Evolutionary conservation across 139 green algal species (phyloP), one percentile per base, ranked within the genome.

Genomic region (Chlorella sp.): DNA sequence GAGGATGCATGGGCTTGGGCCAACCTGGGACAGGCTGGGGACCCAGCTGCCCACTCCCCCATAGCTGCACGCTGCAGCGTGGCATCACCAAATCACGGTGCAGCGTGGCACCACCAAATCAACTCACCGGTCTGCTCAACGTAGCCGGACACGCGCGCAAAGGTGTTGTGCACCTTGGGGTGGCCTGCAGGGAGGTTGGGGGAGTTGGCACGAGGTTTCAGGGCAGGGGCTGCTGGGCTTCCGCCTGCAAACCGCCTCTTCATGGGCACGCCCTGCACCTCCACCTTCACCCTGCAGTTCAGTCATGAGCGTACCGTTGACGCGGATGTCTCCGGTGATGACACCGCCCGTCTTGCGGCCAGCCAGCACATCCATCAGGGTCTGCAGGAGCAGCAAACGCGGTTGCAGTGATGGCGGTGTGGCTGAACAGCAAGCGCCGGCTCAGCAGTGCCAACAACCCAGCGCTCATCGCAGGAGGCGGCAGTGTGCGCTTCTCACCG

Each of bases 331-430:
- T 19, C 92, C 92, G 16, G 80, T 84, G 41, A 79, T 80, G 19
- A 65, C 22, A 30, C 90, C 77, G 40, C 77, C 77, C 38, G 87
- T 94, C 76, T 94, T 94, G 75, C 91, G 86, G 20, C 89, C 87
- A 20, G 90, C 90, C 54, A 94, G 73, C 72, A 93, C 89, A 60
- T 94, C 90, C 89, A 94, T 92, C 34, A 94, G 82, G 6, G 72
- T 78, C 76, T 82, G 76, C 54, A 38, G 24, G 17, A 65, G 56
- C 3, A 65, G 56, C 22, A 24, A 20, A 65, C 9, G 56, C 30
- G 30, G 9, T 20, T 14, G 56, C 56, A 65, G 7, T 20, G 22
- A 24, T 20, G 56, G 56, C 56, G 30, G 9, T 20, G 7, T 6
- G 7, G 56, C 56, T n/a, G 56, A 20, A 65, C 13, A 65, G 7